Evolutionary conservation across 2,329 filamentous ascomycete genomes (phyloP), one percentile per base, ranked within the genome.

Genomic region (Aulographum hederae): DNA sequence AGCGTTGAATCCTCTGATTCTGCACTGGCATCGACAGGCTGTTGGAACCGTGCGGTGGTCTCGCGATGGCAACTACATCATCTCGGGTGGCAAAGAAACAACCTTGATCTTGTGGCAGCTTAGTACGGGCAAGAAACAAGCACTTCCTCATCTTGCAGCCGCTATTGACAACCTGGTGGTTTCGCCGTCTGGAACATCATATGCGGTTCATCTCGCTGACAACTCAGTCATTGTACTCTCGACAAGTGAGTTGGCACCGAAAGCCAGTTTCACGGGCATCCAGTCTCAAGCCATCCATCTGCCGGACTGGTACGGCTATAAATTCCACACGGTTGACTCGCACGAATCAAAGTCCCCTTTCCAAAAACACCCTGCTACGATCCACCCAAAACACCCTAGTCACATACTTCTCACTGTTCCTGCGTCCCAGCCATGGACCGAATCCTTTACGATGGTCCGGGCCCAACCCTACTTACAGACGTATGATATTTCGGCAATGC

Each of bases 31-130:
- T 53, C 69, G 84, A 43, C 73, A 75, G 42, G 70, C 76, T 30
- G 84, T 94, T 6, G 75, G 78, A 43, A 68, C 80, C 6, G 64
- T 93, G 35, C 92, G 89, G 52, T 95, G 85, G 79, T 94, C 89
- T 11, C 64, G 65, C 41, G 89, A 98, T 63, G 85, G 86, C 81
- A 65, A 93, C 48, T 98, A 98, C 51, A 57, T 98, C 36, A 75
- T 98, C 32, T 95, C 89, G 34, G 89, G 89, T 46, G 89, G 89
- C 19, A 72, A 73, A 15, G 89, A 98, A 54, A 85, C 82, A 5
- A 78, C 82, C 14, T 62, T 98, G 26, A 80, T 93, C 6, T 60
- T 94, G 19, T 95, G 85, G 85, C 89, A 98, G 54, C 62, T 94
- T 35, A 80, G 91, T 41, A 94, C 86, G 1, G 74, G 74, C 39